These are phyloP conservation scores for Aspergillus tubingensis DNA, from an alignment of 2,329 filamentous ascomycete species.

Conservation along the genomic window DNA sequence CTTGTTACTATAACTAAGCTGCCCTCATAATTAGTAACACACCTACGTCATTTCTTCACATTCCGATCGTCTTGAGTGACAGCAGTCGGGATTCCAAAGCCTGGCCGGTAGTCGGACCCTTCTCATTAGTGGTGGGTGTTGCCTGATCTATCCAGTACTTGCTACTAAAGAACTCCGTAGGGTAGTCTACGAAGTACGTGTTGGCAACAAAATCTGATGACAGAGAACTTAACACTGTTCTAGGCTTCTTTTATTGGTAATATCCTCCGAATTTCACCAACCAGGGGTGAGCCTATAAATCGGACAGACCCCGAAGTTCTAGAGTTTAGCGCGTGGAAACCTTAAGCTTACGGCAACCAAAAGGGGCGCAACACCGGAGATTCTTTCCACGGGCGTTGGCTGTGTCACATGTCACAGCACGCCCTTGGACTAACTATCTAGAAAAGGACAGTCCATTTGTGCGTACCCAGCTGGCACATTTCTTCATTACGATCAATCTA, in stretches of 20 bases:
- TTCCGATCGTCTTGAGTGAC: neutral
- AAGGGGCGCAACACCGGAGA: neutral
- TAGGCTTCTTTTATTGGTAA: too few species aligned
- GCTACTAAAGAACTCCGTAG: too few species aligned
- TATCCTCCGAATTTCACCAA: too few species aligned
- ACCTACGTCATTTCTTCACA: neutral
- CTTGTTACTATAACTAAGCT: too few species aligned
- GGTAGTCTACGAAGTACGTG: neutral
- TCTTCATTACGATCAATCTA: too few species aligned
- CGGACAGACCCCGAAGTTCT: neutral
- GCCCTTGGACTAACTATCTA: too few species aligned
- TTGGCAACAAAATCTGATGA: neutral
- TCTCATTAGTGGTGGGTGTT: neutral
- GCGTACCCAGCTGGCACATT: too few species aligned
- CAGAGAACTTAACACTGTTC: neutral
- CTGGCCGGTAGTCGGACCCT: neutral
- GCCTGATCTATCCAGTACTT: neutral
- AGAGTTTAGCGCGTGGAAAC: neutral
- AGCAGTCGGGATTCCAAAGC: neutral
- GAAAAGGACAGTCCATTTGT: too few species aligned
- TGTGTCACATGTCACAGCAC: too few species aligned
- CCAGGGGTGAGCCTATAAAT: neutral
- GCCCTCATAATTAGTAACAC: neutral
- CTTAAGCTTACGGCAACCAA: neutral
- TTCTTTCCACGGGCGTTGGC: neutral